phyloP scores from a whole-genome alignment of 2,329 filamentous ascomycete species.

The Aciculosporium take region DNA sequence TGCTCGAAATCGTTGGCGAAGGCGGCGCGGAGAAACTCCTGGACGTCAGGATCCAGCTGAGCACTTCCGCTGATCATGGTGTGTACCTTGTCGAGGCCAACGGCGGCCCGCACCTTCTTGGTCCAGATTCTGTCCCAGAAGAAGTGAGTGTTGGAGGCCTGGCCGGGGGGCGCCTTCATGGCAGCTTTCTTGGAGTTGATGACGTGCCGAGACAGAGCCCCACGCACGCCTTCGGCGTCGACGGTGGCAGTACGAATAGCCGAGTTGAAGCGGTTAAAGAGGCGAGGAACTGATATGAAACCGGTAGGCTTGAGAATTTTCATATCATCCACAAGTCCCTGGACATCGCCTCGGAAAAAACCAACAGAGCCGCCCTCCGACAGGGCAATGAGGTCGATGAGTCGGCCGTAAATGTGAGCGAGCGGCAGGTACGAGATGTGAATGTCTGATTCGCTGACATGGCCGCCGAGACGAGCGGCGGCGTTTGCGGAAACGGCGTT shows the following conservation, averaged over 20 bases:
- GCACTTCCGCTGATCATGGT: conserved; percentile 80
- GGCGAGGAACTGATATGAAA: conserved; percentile 77
- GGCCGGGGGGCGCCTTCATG: conserved; percentile 55
- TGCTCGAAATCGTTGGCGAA: conserved; percentile 69
- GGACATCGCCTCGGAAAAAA: conserved; percentile 86
- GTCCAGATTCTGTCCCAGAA: conserved; percentile 83
- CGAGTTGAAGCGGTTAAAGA: conserved; percentile 81
- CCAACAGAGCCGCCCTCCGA: conserved; percentile 63
- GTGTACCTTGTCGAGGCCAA: conserved; percentile 62
- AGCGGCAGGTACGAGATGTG: conserved; percentile 80
- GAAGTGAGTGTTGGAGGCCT: conserved; percentile 66
- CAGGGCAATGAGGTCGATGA: conserved; percentile 64
- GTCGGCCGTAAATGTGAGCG: conserved; percentile 84
- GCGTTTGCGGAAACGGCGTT: conserved; percentile 65
- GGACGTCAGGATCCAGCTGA: conserved; percentile 75
- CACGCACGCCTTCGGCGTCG: conserved; percentile 65
- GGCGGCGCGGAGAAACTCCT: conserved; percentile 75
- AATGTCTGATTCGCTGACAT: conserved; percentile 40
- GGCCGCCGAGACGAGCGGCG: conserved; percentile 40
- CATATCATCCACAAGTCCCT: conserved; percentile 78
- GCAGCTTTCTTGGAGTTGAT: conserved; percentile 67
- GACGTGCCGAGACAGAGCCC: conserved; percentile 65
- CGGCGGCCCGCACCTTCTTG: conserved; percentile 67
- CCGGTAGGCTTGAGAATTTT: conserved; percentile 71
- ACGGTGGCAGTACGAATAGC: conserved; percentile 69